A percentile compares a stretch with the other conserved stretches of the same genome.
Conservation (phyloP, 306 rosid genomes). For the Cyamopsis tetragonoloba region DNA sequence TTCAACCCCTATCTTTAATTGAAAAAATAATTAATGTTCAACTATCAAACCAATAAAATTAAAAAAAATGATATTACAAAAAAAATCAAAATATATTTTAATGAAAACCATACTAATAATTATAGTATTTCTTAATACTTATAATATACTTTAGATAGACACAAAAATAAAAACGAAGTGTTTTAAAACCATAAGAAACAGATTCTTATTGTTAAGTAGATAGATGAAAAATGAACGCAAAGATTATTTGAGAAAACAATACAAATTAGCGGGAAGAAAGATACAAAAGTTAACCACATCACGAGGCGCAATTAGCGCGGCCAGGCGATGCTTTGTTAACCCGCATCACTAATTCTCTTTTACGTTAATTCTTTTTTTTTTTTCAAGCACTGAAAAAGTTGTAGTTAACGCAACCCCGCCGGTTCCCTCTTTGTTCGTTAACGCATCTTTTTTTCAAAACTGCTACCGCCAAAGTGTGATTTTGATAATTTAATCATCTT, state of each 20-base stretch:
- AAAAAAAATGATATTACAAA: no score
- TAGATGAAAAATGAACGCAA: no score
- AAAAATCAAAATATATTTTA: no score
- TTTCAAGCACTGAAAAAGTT: neutral
- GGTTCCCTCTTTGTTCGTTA: neutral
- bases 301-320: constrained; percentile 48
- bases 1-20: no score
- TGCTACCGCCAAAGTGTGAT: constrained; percentile 29
- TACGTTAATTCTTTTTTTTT: neutral
- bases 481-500: neutral
- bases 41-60: no score
- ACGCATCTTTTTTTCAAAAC: constrained; percentile 31
- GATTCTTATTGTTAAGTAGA: no score
- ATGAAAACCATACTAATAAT: no score
- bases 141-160: no score
- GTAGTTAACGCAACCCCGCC: neutral
- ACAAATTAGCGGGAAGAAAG: constrained; percentile 16
- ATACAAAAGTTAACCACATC: constrained; percentile 19
- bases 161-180: no score
- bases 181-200: no score
- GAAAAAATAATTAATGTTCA: no score
- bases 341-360: neutral
- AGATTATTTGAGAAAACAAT: constrained; percentile 1
- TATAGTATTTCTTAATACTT: no score
- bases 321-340: constrained; percentile 4